These are phyloP conservation scores for Russula foetens DNA, from an alignment of 768 basidiomycete species.

Conservation along the genomic window DNA sequence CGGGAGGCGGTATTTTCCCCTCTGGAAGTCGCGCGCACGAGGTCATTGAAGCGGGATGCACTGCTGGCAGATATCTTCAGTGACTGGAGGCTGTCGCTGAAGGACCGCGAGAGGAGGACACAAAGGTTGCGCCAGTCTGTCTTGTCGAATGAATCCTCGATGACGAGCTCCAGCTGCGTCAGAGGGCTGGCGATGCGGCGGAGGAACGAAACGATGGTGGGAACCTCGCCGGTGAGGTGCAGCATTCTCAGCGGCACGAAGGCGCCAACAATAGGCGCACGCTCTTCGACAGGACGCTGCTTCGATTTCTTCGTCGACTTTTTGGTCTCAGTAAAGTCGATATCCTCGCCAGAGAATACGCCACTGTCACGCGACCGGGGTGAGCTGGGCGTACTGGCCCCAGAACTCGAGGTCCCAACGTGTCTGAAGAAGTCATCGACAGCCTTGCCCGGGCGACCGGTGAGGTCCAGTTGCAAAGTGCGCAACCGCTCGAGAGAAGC, in stretches of 20 bases:
- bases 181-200: slow-evolving; percentile 60
- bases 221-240: slow-evolving; percentile 60
- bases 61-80: slow-evolving; percentile 58
- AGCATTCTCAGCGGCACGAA: slow-evolving; percentile 53
- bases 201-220: slow-evolving; percentile 64
- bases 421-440: slow-evolving; percentile 81
- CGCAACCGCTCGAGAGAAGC: slow-evolving; percentile 54
- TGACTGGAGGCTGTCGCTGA: slow-evolving; percentile 49
- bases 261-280: slow-evolving; percentile 41
- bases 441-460: slow-evolving; percentile 54
- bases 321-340: slow-evolving; percentile 68
- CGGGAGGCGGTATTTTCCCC: slow-evolving; percentile 50
- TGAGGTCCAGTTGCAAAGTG: slow-evolving; percentile 61
- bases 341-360: slow-evolving; percentile 68
- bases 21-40: slow-evolving; percentile 67
- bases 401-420: slow-evolving; percentile 47
- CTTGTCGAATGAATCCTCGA: slow-evolving; percentile 71
- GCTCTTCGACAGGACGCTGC: slow-evolving; percentile 35
- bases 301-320: slow-evolving; percentile 54
- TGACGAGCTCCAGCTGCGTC: slow-evolving; percentile 61
- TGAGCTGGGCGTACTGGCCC: slow-evolving; percentile 63
- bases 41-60: slow-evolving; percentile 70
- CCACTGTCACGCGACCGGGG: slow-evolving; percentile 65
- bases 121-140: slow-evolving; percentile 73
- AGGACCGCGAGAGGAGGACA: slow-evolving; percentile 51